Conservation (phyloP, 495 filamentous ascomycete genomes). For the Penicillium bialowiezense region DNA sequence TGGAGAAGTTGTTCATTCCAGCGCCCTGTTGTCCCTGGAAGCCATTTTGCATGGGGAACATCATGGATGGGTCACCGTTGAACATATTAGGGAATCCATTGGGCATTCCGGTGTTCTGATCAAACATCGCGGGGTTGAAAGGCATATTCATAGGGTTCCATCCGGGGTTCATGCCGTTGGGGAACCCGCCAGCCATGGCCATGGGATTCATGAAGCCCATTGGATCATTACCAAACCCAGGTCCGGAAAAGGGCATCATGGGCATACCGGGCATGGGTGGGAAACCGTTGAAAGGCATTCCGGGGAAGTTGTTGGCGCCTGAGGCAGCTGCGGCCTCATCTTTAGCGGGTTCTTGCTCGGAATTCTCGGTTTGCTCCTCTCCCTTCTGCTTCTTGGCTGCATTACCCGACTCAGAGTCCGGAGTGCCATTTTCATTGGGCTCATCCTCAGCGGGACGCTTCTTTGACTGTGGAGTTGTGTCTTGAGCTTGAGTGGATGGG, state of each 20-base stretch:
- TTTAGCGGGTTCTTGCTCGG: constrained; percentile 3
- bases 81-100: constrained; percentile 38
- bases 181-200: constrained; percentile 46
- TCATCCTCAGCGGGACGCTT: constrained; percentile 82
- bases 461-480: constrained; percentile 42
- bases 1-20: constrained; percentile 54
- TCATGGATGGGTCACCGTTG: constrained; percentile 44
- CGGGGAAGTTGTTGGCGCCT: constrained; percentile 19
- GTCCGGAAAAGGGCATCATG: constrained; percentile 40
- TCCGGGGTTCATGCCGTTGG: constrained; percentile 36
- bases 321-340: constrained; percentile 4
- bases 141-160: constrained; percentile 54
- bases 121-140: constrained; percentile 49
- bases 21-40: constrained; percentile 27
- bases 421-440: constrained; percentile 24
- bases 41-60: constrained; percentile 36
- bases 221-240: constrained; percentile 38
- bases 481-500: constrained; percentile 37
- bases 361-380: constrained; percentile 18
- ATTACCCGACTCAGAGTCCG: constrained; percentile 17
- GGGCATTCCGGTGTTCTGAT: constrained; percentile 31
- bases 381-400: constrained; percentile 35
- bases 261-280: constrained; percentile 37
- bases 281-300: constrained; percentile 32
- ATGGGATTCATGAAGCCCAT: constrained; percentile 57